Conservation (phyloP, 371 early-diverging fungal genomes). For the Circinella minor region DNA sequence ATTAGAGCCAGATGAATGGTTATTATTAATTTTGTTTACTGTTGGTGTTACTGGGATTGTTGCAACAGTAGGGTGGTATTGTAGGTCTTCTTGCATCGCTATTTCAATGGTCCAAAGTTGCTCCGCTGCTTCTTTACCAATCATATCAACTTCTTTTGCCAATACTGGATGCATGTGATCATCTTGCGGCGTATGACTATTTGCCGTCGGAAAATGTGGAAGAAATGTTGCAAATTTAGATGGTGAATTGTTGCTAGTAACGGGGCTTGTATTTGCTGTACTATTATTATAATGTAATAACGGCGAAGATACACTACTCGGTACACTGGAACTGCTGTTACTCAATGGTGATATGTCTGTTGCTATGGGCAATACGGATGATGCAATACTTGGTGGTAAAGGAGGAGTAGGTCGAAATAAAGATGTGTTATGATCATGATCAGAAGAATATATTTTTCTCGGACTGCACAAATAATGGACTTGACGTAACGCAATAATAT, state of each 20-base stretch:
- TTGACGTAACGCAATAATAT: slow-evolving; percentile 42
- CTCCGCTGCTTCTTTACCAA: slow-evolving; percentile 17
- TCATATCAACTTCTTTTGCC: slow-evolving; percentile 24
- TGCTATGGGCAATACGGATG: neutral
- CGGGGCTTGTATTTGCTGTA: slow-evolving; percentile 6
- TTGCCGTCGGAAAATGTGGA: slow-evolving; percentile 3
- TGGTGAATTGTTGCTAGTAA: neutral
- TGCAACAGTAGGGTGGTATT: slow-evolving; percentile 10
- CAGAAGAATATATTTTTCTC: neutral
- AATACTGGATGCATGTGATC: slow-evolving; percentile 18
- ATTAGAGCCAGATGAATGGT: neutral
- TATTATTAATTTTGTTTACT: neutral
- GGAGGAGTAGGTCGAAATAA: slow-evolving; percentile 1
- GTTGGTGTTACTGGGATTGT: neutral
- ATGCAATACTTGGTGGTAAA: neutral
- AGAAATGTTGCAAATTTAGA: neutral
- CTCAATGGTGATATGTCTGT: slow-evolving; percentile 1
- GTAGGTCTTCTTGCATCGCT: slow-evolving; percentile 17
- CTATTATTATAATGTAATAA: slow-evolving; percentile 5
- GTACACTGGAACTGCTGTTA: slow-evolving; percentile 1
- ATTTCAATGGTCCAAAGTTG: slow-evolving; percentile 30
- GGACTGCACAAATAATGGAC: slow-evolving; percentile 28
- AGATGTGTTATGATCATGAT: neutral
- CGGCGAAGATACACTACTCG: slow-evolving; percentile 9
- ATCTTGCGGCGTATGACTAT: neutral